A percentile compares a stretch with the other conserved stretches of the same genome.
phyloP scores from a whole-genome alignment of 2,329 filamentous ascomycete genomes.

The Aspergillus persii region DNA sequence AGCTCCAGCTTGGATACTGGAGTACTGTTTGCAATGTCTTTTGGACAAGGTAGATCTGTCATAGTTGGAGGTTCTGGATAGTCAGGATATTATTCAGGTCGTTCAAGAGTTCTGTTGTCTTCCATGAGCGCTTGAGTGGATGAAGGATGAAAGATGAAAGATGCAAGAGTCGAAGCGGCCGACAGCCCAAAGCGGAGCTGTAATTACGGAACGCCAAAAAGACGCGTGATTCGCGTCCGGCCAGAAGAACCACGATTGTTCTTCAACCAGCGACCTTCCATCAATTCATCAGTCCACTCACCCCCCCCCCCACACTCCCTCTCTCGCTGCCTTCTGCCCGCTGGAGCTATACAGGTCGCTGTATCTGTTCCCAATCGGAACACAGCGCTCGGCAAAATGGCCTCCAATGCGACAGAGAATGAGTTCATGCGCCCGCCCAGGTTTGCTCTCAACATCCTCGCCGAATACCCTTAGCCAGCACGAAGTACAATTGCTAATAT shows the following conservation, averaged over 20 bases:
- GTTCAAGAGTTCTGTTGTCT: too few species aligned
- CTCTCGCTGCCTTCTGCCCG: too few species aligned
- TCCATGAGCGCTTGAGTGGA: too few species aligned
- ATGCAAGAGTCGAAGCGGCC: too few species aligned
- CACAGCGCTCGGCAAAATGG: conserved; percentile 14
- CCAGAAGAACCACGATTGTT: background rate
- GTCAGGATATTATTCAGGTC: too few species aligned
- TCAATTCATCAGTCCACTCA: background rate
- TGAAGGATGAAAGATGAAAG: too few species aligned
- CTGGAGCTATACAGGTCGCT: background rate
- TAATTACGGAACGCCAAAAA: conserved; percentile 26
- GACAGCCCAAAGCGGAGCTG: conserved; percentile 22
- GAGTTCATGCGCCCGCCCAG: conserved; percentile 30
- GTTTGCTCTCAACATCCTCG: conserved; percentile 17
- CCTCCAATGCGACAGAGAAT: conserved; percentile 13
- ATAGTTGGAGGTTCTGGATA: too few species aligned
- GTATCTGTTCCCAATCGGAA: background rate
- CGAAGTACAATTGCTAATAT: conserved; percentile 1
- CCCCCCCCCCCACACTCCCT: background rate
- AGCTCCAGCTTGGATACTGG: background rate
- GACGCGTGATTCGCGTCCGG: conserved; percentile 24
- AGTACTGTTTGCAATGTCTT: too few species aligned
- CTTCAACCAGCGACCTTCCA: background rate
- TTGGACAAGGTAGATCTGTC: too few species aligned
- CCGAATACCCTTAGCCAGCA: background rate